These are phyloP conservation scores for Pelargonium myrrhifolium DNA, from an alignment of 441 rosid genomes.

Conservation along the genomic window DNA sequence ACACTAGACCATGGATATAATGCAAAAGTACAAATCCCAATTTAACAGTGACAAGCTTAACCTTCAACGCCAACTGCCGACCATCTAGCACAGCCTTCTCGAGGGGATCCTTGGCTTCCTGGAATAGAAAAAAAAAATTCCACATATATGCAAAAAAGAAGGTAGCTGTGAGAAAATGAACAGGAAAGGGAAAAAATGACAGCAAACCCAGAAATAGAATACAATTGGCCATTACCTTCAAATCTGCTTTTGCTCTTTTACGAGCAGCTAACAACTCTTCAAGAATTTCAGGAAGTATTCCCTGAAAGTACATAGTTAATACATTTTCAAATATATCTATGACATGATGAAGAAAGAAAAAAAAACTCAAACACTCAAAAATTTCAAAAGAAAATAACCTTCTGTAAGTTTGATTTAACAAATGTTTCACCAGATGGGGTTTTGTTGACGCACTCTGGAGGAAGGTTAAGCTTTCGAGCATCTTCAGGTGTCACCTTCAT, in stretches of 20 bases:
- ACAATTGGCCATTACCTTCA: slow-evolving; percentile 47
- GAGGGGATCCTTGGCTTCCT: slow-evolving; percentile 97
- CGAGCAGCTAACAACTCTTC: slow-evolving; percentile 92
- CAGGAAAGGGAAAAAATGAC: slow-evolving; percentile 9
- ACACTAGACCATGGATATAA: neutral
- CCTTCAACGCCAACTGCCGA: slow-evolving; percentile 94
- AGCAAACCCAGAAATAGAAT: slow-evolving; percentile 10
- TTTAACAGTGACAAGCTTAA: slow-evolving; percentile 21
- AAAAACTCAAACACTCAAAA: neutral
- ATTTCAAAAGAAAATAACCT: slow-evolving; percentile 36
- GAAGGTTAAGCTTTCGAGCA: slow-evolving; percentile 68
- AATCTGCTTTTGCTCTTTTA: slow-evolving; percentile 92
- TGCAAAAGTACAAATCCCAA: slow-evolving; percentile 5
- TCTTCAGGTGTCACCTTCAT: slow-evolving; percentile 84
- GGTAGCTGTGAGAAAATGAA: slow-evolving; percentile 11
- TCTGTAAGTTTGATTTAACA: slow-evolving; percentile 79
- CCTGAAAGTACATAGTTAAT: slow-evolving; percentile 38
- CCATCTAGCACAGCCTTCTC: slow-evolving; percentile 98
- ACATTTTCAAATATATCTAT: neutral
- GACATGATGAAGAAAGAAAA: neutral
- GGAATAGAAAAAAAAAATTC: no score
- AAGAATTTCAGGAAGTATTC: slow-evolving; percentile 98
- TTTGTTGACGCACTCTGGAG: slow-evolving; percentile 72
- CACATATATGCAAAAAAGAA: no score
- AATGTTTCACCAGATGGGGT: slow-evolving; percentile 95